These are phyloP conservation scores for Magnolia officinalis DNA, from an alignment of 164 flowering plant species.

Conservation along the genomic window DNA sequence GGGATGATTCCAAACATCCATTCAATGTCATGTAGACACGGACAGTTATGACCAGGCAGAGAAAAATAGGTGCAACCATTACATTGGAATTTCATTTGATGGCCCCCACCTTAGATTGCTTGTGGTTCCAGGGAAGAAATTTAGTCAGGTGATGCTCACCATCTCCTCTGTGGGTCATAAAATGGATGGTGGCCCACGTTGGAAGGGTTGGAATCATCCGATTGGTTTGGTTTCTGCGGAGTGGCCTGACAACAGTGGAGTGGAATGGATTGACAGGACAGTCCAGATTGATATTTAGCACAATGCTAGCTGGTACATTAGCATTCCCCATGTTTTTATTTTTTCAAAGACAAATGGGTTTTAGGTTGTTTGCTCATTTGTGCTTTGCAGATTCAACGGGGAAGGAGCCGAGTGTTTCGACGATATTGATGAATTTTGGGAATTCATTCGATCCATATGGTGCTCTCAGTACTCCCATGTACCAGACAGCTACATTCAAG, in stretches of 20 bases:
- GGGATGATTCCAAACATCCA: neutral
- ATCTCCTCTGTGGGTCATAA: too few species aligned
- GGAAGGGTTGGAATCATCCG: neutral
- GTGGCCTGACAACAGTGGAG: neutral
- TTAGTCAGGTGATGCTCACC: too few species aligned
- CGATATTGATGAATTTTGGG: constrained; percentile 74
- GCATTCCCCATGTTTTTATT: neutral
- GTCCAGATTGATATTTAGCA: neutral
- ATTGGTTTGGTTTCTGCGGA: neutral
- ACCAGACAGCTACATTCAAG: constrained; percentile 97
- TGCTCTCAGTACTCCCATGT: constrained; percentile 82
- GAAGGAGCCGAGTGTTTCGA: constrained; percentile 75
- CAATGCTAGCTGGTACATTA: neutral
- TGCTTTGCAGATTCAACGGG: constrained; percentile 28
- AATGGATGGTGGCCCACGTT: too few species aligned
- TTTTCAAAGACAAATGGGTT: neutral
- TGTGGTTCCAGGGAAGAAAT: too few species aligned
- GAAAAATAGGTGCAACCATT: too few species aligned
- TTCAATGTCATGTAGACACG: neutral
- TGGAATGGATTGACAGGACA: neutral
- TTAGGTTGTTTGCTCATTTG: constrained; percentile 3
- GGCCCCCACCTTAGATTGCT: too few species aligned
- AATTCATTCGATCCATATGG: constrained; percentile 75
- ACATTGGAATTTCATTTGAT: too few species aligned
- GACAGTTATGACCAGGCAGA: neutral